Conservation (phyloP, 73 alveolate genomes). For the Blepharisma japonicum region DNA sequence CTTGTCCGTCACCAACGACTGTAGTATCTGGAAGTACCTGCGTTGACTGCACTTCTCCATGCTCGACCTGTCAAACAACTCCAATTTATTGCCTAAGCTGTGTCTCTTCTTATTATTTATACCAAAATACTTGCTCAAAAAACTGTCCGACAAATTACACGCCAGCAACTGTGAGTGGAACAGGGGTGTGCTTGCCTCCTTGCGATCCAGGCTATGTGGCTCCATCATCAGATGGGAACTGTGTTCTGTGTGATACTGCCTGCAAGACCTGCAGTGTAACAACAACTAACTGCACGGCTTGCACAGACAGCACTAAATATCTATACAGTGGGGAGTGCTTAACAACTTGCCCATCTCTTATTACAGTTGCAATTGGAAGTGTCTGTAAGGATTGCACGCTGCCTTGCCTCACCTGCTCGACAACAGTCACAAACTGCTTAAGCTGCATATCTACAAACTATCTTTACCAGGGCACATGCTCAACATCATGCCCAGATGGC, state of each 20-base stretch:
- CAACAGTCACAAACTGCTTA: neutral
- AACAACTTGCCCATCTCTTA: neutral
- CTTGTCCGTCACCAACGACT: neutral
- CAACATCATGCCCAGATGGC: slow-evolving; percentile 21
- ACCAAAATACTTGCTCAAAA: neutral
- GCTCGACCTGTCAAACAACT: neutral
- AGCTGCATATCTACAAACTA: neutral
- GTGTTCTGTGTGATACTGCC: neutral
- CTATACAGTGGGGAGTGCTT: neutral
- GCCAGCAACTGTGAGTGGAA: too few relatives aligned
- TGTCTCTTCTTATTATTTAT: neutral
- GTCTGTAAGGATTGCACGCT: neutral
- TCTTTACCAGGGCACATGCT: slow-evolving; percentile 1
- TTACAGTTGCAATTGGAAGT: neutral
- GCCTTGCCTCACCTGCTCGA: neutral
- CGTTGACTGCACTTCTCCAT: slow-evolving; percentile 1
- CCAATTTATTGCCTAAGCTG: neutral
- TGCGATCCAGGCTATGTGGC: neutral
- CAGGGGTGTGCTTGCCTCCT: too few relatives aligned
- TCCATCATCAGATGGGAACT: neutral
- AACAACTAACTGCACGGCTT: slow-evolving; percentile 12
- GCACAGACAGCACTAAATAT: neutral
- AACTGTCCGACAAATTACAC: neutral
- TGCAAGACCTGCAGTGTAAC: slow-evolving; percentile 9
- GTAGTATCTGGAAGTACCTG: neutral